A percentile compares a stretch with the other conserved stretches of the same genome.
Conservation (phyloP, 768 basidiomycete genomes). For the Cantharellus anzutake region DNA sequence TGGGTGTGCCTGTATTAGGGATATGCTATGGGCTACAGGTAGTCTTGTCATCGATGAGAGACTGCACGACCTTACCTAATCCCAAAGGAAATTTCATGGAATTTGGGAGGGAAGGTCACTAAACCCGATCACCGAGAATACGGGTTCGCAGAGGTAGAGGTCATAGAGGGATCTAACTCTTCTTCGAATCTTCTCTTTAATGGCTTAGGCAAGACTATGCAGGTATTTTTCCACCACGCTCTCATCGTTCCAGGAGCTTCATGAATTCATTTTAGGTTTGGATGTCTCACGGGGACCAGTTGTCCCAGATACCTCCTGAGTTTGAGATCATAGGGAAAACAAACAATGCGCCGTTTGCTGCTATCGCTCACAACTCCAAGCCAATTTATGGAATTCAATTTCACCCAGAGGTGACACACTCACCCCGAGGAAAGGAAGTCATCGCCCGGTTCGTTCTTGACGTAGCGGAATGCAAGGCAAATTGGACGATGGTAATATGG, state of each 20-base stretch:
- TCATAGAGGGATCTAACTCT: slow-evolving; percentile 29
- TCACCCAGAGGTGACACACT: slow-evolving; percentile 97
- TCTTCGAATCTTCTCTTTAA: slow-evolving; percentile 58
- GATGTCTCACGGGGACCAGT: slow-evolving; percentile 99
- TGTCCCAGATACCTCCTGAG: slow-evolving; percentile 57
- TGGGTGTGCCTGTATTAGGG: slow-evolving; percentile 81
- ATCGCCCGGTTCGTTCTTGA: slow-evolving; percentile 67
- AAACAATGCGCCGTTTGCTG: slow-evolving; percentile 74
- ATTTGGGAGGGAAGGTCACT: slow-evolving; percentile 63
- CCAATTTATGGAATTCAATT: slow-evolving; percentile 95
- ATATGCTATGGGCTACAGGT: slow-evolving; percentile 97
- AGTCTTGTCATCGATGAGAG: background rate
- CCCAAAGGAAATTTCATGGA: slow-evolving; percentile 79
- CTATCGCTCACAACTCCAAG: slow-evolving; percentile 77
- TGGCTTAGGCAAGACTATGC: slow-evolving; percentile 73
- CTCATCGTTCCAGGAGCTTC: background rate
- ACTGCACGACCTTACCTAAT: background rate
- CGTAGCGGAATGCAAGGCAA: slow-evolving; percentile 61
- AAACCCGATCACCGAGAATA: slow-evolving; percentile 89
- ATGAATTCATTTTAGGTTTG: slow-evolving; percentile 49
- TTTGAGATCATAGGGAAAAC: slow-evolving; percentile 86
- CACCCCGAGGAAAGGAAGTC: slow-evolving; percentile 72
- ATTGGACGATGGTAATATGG: slow-evolving; percentile 80
- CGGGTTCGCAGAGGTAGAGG: slow-evolving; percentile 69
- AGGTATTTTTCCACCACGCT: slow-evolving; percentile 27